Conservation (phyloP, 306 rosid genomes). For the Pyrus bretschneideri region DNA sequence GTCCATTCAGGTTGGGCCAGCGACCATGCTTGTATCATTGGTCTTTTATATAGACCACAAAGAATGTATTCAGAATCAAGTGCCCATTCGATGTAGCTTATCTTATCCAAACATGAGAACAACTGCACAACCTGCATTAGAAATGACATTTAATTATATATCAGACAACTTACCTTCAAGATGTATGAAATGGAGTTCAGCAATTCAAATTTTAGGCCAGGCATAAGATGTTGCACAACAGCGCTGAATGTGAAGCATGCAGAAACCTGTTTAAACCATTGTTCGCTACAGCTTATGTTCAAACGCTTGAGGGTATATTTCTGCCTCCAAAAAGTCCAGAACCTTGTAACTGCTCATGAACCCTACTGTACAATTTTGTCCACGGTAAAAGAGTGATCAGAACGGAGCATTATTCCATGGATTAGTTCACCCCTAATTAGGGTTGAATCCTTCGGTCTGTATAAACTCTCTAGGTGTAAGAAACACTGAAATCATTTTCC, state of each 20-base stretch:
- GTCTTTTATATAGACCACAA: constrained; percentile 85
- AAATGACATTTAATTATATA: background rate
- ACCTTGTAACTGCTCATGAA: background rate
- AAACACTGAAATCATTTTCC: background rate
- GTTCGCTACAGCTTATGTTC: background rate
- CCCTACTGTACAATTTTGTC: background rate
- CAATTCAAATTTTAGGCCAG: constrained; percentile 9
- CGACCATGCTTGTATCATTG: constrained; percentile 99
- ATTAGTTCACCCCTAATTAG: background rate
- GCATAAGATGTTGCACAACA: background rate
- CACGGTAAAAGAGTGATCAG: background rate
- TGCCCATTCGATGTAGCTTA: constrained; percentile 98
- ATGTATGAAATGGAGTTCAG: background rate
- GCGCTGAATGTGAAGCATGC: constrained; percentile 1
- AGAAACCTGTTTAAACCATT: background rate
- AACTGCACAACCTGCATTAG: constrained; percentile 87
- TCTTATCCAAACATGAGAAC: constrained; percentile 97
- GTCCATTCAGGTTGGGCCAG: constrained; percentile 97
- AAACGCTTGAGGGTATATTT: background rate
- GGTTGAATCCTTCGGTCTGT: background rate
- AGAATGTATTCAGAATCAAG: constrained; percentile 95
- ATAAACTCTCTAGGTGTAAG: background rate
- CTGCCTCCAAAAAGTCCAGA: background rate
- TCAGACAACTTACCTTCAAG: constrained; percentile 13
- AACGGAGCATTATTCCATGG: background rate